phyloP scores from a whole-genome alignment of 2,329 filamentous ascomycete species.

The Colletotrichum navitas region DNA sequence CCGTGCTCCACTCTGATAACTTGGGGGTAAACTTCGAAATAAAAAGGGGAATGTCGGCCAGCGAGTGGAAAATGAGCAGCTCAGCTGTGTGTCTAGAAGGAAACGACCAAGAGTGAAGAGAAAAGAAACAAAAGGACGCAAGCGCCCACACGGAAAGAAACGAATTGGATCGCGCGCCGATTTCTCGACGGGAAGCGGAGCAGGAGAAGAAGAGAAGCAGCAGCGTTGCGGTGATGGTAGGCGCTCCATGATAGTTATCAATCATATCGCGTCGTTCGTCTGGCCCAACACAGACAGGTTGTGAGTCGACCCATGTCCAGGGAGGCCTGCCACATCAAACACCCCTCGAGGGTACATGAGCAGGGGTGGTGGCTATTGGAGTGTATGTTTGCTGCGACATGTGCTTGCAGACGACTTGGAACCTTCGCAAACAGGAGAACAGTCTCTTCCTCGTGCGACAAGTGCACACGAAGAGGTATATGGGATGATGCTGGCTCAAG shows the following conservation, averaged over 20 bases:
- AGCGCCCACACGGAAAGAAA: constrained; percentile 17
- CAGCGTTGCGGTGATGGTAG: background rate
- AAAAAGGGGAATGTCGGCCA: background rate
- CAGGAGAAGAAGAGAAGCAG: background rate
- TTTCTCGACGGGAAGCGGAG: constrained; percentile 9
- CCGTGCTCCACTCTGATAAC: background rate
- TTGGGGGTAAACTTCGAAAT: background rate
- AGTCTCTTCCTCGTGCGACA: constrained; percentile 24
- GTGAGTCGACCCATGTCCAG: constrained; percentile 4
- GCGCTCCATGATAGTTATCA: constrained; percentile 22
- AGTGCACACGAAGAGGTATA: constrained; percentile 7
- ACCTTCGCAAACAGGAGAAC: background rate
- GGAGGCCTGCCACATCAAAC: constrained; percentile 36
- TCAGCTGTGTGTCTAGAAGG: constrained; percentile 27
- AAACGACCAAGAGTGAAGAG: background rate
- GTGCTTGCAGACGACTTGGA: background rate
- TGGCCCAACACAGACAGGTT: constrained; percentile 4
- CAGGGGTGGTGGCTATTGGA: constrained; percentile 2
- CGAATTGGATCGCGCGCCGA: constrained; percentile 13
- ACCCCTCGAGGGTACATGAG: constrained; percentile 10
- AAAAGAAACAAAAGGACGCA: constrained; percentile 10
- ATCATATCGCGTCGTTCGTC: constrained; percentile 14
- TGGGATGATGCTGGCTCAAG: background rate
- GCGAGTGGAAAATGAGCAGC: constrained; percentile 27
- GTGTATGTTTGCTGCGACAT: background rate